Evolutionary conservation across 1,284 basidiomycete species (phyloP), one percentile per base, ranked within the genome.

Genomic region (Blastosporella zonata): DNA sequence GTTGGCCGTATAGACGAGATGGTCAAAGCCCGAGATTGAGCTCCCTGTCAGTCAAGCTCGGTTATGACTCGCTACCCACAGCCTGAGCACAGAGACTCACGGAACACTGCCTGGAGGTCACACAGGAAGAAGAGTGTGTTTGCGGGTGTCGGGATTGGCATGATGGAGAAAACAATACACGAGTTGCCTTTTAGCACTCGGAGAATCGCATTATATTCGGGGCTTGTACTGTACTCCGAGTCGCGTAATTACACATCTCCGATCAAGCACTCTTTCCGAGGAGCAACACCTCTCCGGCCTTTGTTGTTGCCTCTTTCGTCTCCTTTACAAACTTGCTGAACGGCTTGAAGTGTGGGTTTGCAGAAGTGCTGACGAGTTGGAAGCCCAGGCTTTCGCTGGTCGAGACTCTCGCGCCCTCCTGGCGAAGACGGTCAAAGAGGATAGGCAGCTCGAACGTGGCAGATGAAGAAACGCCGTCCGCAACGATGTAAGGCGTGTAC

Each of bases 311-410:
- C 6, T 79, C 77, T 59, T 87, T 87, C 58, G 84, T 83, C 34
- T 89, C 84, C 64, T 91, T 93, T 63, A 94, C 80, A 33, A 92
- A 68, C 2, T 69, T 66, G 6, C 84, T 80, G 61, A 95, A 85
- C 1, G 77, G 71, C 62, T 84, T 90, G 78, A 96, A 97, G 13
- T 74, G 72, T 0, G 84, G 75, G 39, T 76, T 72, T 0, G 71
- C 70, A 0, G 93, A 78, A 59, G 91, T 90, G 15, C 72, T 79
- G 65, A 90, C 79, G 17, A 95, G 73, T 60, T 92, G 82, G 66
- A 92, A 96, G 1, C 84, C 77, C 2, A 87, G 65, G 49, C 86
- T 89, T 63, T 96, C 93, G 59, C 87, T 90, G 0, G 90, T 91
- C 2, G 84, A 83, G 47, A 97, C 75, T 47, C 81, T 72, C 1